Base-by-base conservation (phyloP, 208 protist species). In the Trypanosomatidae sp. region DNA sequence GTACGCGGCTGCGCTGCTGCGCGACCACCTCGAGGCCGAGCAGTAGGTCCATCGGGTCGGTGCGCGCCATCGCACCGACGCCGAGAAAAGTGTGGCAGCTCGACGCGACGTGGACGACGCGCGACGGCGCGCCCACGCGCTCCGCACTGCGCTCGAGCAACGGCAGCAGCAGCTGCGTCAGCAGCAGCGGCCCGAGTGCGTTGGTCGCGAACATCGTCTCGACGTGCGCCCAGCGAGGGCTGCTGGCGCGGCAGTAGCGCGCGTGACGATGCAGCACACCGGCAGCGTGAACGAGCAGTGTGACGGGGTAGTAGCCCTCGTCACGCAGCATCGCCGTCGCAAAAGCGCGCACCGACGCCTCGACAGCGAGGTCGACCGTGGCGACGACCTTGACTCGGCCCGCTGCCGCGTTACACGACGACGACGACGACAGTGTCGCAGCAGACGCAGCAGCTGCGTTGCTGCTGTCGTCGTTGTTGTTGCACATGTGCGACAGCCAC, bases 181-280 rank as follows among this genome's bases (percentile, higher is more conserved):
- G 70, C 21, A 89, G 57, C 49, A 82, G 65, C 13, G 84, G 74
- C 1, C 84, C 84, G 3, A 92, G 61, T 0, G 68, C 75, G 47
- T 92, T 92, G 10, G 80, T 71, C n/a, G 68, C 79, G 7, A 92
- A 26, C 67, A 80, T 88, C 43, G 55, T 63, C 66, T 92, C 79
- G 51, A 88, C 23, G 13, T 48, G 56, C 0, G 53, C 49, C 53
- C 66, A 82, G 30, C 48, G 43, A 53, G 38, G 8, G 7, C 35
- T 41, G 43, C 19, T 6, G 42, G 21, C 6, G 48, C 44, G 3
- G 53, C 50, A 3, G 27, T 54, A 4, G 6, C 42, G 25, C 51
- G 49, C 10, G 25, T 54, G 56, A 3, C 79, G 75, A 20, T 70
- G 61, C 48, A 92, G 38, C n/a, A 73, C 66, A 4, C 79, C 84